Evolutionary conservation across 345 rosid species (phyloP), one percentile per base, ranked within the genome.

Genomic region (Brassica rapa): DNA sequence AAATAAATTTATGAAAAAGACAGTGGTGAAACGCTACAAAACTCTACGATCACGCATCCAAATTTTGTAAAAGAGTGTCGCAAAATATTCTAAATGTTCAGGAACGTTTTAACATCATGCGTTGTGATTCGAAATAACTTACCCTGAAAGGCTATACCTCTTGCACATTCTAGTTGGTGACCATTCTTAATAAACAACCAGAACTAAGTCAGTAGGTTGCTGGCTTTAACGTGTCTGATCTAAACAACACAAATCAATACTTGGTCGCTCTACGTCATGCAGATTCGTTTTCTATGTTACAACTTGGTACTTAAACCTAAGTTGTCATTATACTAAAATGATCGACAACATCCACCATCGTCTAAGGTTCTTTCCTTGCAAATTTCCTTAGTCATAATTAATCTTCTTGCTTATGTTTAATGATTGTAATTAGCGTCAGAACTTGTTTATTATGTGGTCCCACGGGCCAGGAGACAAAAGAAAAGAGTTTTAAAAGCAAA

Each of bases 341-440:
- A 53, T 53, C 24, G 60, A 53, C 60, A 53, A 53, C 60, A 3
- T 6, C 60, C 60, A 53, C 11, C 60, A 53, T 53, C 24, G 60
- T 16, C 60, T 16, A 53, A 53, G 23, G 60, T 53, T 53, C 60
- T 16, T 51, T 15, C 21, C 23, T 51, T 68, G 71, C 62, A 37
- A 62, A 51, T 62, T 68, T 27, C 74, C 66, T 63, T 70, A 80
- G 64, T 74, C 62, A 80, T 68, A 69, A 74, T 74, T 68, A 49
- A 72, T 60, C 62, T 67, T 63, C 25, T 46, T 64, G 65, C 49
- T 23, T 67, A 79, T 33, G 74, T 25, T 79, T 73, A 68, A 73
- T 79, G 78, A 79, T 79, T 79, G 82, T 73, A 67, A 79, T 79
- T 67, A 49, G 82, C 78, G 57, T 79, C 74, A 73, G 70, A 73